Base-by-base conservation (phyloP, 192 early-diverging fungal genomes). In the Phlyctochytrium bullatum region DNA sequence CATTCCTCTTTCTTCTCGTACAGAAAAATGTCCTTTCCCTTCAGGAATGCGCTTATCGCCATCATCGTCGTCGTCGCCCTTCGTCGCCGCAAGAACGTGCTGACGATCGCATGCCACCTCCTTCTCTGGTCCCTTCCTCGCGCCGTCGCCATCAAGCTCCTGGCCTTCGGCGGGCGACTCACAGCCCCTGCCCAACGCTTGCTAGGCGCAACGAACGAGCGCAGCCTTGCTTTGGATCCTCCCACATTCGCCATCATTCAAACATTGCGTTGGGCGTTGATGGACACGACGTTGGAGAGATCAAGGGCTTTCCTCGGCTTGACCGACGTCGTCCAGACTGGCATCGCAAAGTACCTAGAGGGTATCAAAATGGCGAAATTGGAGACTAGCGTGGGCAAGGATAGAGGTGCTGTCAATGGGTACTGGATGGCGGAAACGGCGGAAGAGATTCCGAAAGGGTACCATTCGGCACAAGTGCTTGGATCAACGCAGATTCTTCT, bases 401-500 rank as follows among this genome's bases (percentile, higher is more conserved):
- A 51, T 24, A 2, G 25, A 6, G 32, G 63, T 16, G 23, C 63
- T 0, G 51, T 54, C 24, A 23, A 54, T 10, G 64, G 64, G 30
- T 20, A 52, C 27, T 66, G 64, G 64, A 52, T 66, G 30, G 64
- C 34, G 4, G 51, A 52, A 56, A 6, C 2, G 4, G 28, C 52
- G 17, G 28, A 56, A 28, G 52, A 66, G 12, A 35, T 66, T 30
- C 64, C 64, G 3, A n/a, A n/a, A n/a, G n/a, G n/a, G n/a, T n/a
- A n/a, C n/a, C 2, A 23, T 17, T 2, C 14, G 16, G 12, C n/a
- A 4, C 25, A 14, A 14, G 64, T 20, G 10, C 25, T 27, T 6
- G 12, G 6, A 14, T 6, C 10, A 14, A 10, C 10, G 12, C 20
- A 25, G 27, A 25, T 57, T 28, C 54, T 57, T 28, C 27, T 57